Conservation (phyloP, 306 rosid genomes). For the Cicer chorassanicum region DNA sequence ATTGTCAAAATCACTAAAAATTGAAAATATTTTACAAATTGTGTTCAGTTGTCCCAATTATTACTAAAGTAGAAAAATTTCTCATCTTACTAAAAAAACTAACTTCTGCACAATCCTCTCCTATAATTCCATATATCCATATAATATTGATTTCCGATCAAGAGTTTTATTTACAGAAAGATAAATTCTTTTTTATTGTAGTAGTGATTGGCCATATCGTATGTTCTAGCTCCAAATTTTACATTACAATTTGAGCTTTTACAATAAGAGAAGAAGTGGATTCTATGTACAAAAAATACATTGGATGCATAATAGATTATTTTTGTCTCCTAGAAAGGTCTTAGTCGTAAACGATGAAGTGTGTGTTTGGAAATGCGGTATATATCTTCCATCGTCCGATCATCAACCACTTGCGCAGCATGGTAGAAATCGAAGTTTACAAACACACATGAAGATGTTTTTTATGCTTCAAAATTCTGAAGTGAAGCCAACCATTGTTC, state of each 20-base stretch:
- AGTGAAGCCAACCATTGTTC: constrained; percentile 74
- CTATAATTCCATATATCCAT: too few species aligned
- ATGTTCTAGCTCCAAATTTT: constrained; percentile 27
- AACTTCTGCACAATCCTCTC: too few species aligned
- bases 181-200: neutral
- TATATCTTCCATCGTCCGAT: neutral
- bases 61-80: too few species aligned
- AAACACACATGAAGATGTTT: constrained; percentile 16
- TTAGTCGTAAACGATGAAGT: constrained; percentile 3
- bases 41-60: too few species aligned
- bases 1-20: too few species aligned
- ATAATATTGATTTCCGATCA: too few species aligned
- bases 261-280: constrained; percentile 40
- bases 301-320: constrained; percentile 41
- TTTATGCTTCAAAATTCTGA: constrained; percentile 58
- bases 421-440: neutral
- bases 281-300: constrained; percentile 47
- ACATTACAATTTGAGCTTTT: constrained; percentile 36
- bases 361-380: neutral
- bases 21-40: too few species aligned
- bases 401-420: neutral
- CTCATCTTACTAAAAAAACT: too few species aligned
- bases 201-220: constrained; percentile 9
- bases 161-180: too few species aligned
- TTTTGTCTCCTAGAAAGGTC: constrained; percentile 48